Evolutionary conservation across 306 rosid species (phyloP), one percentile per base, ranked within the genome.

Genomic region (Dryas drummondii): DNA sequence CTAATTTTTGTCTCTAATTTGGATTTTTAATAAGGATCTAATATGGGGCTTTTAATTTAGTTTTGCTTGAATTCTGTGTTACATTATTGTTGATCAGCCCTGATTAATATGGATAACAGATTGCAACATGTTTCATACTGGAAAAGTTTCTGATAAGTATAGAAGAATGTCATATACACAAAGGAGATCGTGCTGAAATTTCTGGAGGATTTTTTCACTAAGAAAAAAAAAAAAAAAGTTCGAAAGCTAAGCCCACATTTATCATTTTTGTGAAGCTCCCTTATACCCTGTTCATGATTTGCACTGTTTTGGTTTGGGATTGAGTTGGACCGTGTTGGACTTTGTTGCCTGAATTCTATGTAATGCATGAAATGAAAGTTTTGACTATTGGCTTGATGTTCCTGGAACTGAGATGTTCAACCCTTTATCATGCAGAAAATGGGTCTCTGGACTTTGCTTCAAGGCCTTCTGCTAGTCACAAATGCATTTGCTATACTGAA

Each of bases 401-500:
- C 6, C 6, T 37, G 47, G 40, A 48, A 50, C 14, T 48, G 77
- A 73, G 40, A 54, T 76, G 59, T 73, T 12, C 26, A 78, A 73
- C 65, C 10, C 74, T 73, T 19, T 66, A 50, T 51, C 62, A 26
- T 79, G 65, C 72, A 76, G 85, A 74, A 78, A 53, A 91, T 91
- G 98, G 89, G 89, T 0, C 87, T 91, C 27, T 90, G 98, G 97
- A 83, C 86, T 16, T 57, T 85, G 12, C 61, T 94, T 7, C 89
- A 90, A 86, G 97, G 93, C n/a, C 45, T 88, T 70, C 81, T 91
- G 51, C 86, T 91, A 32, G 82, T 91, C 40, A 86, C 89, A 72
- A 94, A 94, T 71, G 91, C 90, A 10, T 78, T 94, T 65, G 94
- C 97, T n/a, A 87, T 91, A 53, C 80, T 87, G 82, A 94, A 94